phyloP scores from a whole-genome alignment of 2,329 filamentous ascomycete genomes.

The Pestalotiopsis sp. region DNA sequence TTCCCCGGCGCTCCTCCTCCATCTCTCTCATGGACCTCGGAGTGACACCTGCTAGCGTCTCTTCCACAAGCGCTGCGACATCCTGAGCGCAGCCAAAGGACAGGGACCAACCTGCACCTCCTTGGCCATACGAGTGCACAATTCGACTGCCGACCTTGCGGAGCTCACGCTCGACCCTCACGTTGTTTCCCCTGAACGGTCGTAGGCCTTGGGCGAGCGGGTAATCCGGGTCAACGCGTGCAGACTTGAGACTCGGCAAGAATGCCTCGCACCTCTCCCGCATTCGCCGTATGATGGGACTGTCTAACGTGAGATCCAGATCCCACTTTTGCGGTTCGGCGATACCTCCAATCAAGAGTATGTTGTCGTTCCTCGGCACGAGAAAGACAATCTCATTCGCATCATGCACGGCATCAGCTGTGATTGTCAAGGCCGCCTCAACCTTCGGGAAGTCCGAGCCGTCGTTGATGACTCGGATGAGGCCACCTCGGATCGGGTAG shows the following conservation, averaged over 20 bases:
- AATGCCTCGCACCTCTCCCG: constrained; percentile 43
- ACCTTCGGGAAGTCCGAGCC: constrained; percentile 43
- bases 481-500: constrained; percentile 44
- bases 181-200: constrained; percentile 39
- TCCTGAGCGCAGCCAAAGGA: constrained; percentile 41
- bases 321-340: constrained; percentile 36
- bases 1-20: constrained; percentile 14
- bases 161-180: constrained; percentile 44
- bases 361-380: constrained; percentile 45
- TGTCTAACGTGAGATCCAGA: constrained; percentile 39
- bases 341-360: constrained; percentile 42
- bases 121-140: constrained; percentile 46
- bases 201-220: constrained; percentile 45
- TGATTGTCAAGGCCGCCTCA: constrained; percentile 39
- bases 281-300: constrained; percentile 42
- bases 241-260: constrained; percentile 40
- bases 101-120: constrained; percentile 44
- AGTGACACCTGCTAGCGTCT: constrained; percentile 30
- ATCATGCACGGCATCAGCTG: constrained; percentile 36
- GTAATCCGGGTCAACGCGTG: constrained; percentile 39
- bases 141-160: constrained; percentile 34
- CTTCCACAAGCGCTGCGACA: constrained; percentile 34
- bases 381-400: constrained; percentile 44
- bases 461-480: constrained; percentile 48
- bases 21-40: constrained; percentile 30